These are phyloP conservation scores for Rhodotorula sp. DNA, from an alignment of 1,284 basidiomycete species.

Conservation along the genomic window DNA sequence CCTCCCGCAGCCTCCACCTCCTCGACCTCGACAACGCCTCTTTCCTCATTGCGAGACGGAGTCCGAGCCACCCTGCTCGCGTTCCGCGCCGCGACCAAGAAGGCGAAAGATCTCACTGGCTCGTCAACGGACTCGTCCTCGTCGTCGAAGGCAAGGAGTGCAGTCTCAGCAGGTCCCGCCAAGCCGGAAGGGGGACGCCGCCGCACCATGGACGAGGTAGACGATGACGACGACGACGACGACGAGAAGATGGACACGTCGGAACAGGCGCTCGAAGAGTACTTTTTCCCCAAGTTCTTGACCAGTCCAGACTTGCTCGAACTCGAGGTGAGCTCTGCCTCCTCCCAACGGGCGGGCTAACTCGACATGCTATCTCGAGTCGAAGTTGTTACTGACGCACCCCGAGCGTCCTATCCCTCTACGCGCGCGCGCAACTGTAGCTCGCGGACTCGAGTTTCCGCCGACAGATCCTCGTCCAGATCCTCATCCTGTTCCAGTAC, in stretches of 20 bases:
- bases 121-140: conserved; percentile 2
- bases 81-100: conserved; percentile 76
- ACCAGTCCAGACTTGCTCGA: conserved; percentile 80
- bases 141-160: not conserved
- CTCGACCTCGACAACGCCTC: not conserved
- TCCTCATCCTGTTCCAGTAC: conserved; percentile 76
- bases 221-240: conserved; percentile 48
- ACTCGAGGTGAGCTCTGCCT: conserved; percentile 63
- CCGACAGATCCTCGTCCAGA: conserved; percentile 83
- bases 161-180: too few relatives aligned
- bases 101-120: conserved; percentile 55
- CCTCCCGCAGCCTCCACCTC: conserved; percentile 1
- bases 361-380: not conserved
- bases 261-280: conserved; percentile 57
- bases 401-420: conserved; percentile 11
- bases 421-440: too few relatives aligned
- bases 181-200: not conserved
- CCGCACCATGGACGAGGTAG: not conserved
- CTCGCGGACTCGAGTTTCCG: conserved; percentile 84
- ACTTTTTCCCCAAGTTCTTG: conserved; percentile 88
- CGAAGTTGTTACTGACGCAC: not conserved
- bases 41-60: conserved; percentile 64
- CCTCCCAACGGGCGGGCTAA: not conserved
- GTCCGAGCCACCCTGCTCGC: conserved; percentile 69
- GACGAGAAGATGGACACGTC: conserved; percentile 60